Evolutionary conservation across 2,329 filamentous ascomycete genomes (phyloP).

Genomic region (Rhinocladiella mackenziei): DNA sequence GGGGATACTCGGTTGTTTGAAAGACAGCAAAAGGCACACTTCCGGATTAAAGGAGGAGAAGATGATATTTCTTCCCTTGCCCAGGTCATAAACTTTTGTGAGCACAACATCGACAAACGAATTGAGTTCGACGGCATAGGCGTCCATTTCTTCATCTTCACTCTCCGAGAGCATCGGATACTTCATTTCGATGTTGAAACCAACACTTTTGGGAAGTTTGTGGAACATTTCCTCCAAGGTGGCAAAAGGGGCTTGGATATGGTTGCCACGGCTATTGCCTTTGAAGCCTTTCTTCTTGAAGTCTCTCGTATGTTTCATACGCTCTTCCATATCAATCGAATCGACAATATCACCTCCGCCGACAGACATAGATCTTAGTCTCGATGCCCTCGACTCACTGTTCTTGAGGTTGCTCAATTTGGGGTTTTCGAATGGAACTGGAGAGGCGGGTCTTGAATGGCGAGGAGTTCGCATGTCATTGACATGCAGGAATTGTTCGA

Average conservation of each 20-base stretch:
- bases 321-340: conserved; percentile 61
- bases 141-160: conserved; percentile 94
- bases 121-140: conserved; percentile 92
- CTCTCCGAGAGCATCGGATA: conserved; percentile 97
- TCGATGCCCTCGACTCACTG: conserved; percentile 26
- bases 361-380: conserved; percentile 57
- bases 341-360: conserved; percentile 48
- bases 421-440: conserved; percentile 30
- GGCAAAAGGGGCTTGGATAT: conserved; percentile 93
- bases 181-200: conserved; percentile 99
- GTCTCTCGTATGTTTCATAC: conserved; percentile 95
- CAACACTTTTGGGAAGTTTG: conserved; percentile 73
- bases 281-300: conserved; percentile 96
- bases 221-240: conserved; percentile 91
- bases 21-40: conserved; percentile 86
- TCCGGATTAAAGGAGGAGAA: conserved; percentile 98
- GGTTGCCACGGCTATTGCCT: conserved; percentile 86
- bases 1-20: conserved; percentile 96
- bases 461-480: conserved; percentile 54
- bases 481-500: conserved; percentile 93
- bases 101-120: conserved; percentile 94
- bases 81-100: conserved; percentile 81
- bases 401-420: conserved; percentile 28
- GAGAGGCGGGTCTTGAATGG: conserved; percentile 47
- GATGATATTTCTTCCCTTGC: conserved; percentile 80